Percentiles rank a stretch among this genome's conserved stretches.
Evolutionary conservation across 768 basidiomycete species (phyloP).

Genomic region (Boletus rubescentipes): DNA sequence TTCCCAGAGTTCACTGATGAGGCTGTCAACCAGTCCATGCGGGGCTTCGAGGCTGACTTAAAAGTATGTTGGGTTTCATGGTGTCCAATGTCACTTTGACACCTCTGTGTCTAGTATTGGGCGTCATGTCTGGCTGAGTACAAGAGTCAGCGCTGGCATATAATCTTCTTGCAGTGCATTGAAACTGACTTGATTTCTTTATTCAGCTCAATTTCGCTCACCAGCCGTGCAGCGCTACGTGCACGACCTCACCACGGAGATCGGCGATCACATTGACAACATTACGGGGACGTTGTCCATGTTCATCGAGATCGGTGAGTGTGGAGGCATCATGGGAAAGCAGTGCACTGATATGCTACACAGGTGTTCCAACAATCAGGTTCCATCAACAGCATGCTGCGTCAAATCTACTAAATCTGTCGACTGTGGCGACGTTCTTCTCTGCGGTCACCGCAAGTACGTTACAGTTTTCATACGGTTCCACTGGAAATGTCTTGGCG

Average conservation of each 20-base stretch:
- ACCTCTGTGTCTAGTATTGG: constrained; percentile 44
- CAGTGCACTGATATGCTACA: constrained; percentile 29
- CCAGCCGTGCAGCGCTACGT: constrained; percentile 55
- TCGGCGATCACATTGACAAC: constrained; percentile 54
- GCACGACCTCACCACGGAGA: constrained; percentile 50
- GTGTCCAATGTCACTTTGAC: constrained; percentile 7
- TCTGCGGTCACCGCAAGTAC: constrained; percentile 53
- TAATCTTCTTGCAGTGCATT: neutral
- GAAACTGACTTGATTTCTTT: constrained; percentile 9
- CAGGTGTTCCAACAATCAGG: constrained; percentile 55
- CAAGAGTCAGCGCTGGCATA: constrained; percentile 35
- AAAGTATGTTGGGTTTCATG: constrained; percentile 34
- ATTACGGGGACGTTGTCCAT: constrained; percentile 50
- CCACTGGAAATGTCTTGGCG: constrained; percentile 35
- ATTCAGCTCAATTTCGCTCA: constrained; percentile 48
- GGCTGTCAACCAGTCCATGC: constrained; percentile 48
- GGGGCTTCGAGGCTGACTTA: constrained; percentile 49
- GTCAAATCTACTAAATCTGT: constrained; percentile 47
- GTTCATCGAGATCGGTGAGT: constrained; percentile 55
- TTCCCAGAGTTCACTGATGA: constrained; percentile 58
- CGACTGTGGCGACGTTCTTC: constrained; percentile 56
- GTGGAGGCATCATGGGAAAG: constrained; percentile 13
- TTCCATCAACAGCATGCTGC: constrained; percentile 55
- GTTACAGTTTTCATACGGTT: constrained; percentile 45
- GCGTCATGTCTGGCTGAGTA: constrained; percentile 50